These are phyloP conservation scores for Cenchrus purpureus DNA, from an alignment of 176 grass and related monocot genomes.

Conservation along the genomic window DNA sequence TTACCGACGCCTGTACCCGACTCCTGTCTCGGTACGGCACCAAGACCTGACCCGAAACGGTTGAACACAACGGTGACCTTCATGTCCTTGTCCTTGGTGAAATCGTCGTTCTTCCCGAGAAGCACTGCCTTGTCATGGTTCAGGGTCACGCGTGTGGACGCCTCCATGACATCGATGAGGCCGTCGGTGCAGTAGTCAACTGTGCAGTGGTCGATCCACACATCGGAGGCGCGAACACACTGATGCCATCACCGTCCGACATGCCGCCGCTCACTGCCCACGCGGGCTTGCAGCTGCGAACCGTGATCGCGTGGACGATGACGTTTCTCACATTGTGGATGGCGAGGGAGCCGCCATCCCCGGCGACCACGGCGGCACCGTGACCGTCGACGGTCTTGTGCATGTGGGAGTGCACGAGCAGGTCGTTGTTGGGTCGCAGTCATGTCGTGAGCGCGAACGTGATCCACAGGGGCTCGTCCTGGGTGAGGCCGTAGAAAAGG, in stretches of 20 bases:
- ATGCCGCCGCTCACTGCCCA: background rate
- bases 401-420: constrained; percentile 40
- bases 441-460: constrained; percentile 7
- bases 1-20: too few species aligned
- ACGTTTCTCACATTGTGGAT: constrained; percentile 31
- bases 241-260: constrained; percentile 51
- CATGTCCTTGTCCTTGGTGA: constrained; percentile 45
- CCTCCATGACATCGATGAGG: constrained; percentile 41
- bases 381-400: constrained; percentile 55
- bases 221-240: constrained; percentile 14
- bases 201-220: constrained; percentile 57
- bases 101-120: constrained; percentile 49
- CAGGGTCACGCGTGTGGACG: constrained; percentile 26
- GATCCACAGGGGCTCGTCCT: constrained; percentile 56
- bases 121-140: constrained; percentile 60
- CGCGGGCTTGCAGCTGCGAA: constrained; percentile 39
- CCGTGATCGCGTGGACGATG: constrained; percentile 52
- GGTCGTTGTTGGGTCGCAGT: constrained; percentile 19
- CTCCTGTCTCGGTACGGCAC: too few species aligned
- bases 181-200: constrained; percentile 53
- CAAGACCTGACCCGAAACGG: constrained; percentile 52
- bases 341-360: constrained; percentile 46
- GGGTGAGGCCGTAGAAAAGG: constrained; percentile 46
- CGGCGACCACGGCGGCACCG: constrained; percentile 43
- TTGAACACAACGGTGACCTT: constrained; percentile 59